These are phyloP conservation scores for Rhodotorula glutinis DNA, from an alignment of 1,284 basidiomycete genomes.

Conservation along the genomic window DNA sequence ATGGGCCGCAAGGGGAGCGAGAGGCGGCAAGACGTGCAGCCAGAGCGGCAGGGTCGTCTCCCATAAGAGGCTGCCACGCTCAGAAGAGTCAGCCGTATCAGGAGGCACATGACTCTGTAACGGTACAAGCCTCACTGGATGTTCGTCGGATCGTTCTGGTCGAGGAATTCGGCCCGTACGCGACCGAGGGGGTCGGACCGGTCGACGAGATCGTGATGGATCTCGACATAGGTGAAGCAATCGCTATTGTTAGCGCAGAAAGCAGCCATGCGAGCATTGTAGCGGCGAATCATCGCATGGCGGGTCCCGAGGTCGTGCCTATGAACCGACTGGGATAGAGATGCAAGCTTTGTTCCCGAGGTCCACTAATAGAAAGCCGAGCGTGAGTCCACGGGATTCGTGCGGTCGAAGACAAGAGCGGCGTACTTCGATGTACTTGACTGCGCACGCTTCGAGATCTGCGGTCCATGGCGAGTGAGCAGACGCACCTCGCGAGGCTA, in stretches of 20 bases:
- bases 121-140: conserved; percentile 20
- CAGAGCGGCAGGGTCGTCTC: conserved; percentile 21
- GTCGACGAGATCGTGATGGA: conserved; percentile 13
- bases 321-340: conserved; percentile 5
- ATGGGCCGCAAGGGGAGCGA: not conserved
- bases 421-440: conserved; percentile 28
- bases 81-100: not conserved
- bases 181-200: not conserved
- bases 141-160: conserved; percentile 24
- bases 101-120: too few relatives aligned
- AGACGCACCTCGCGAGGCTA: not conserved
- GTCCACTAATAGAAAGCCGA: too few relatives aligned
- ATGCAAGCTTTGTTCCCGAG: not conserved
- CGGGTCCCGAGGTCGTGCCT: conserved; percentile 26
- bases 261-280: conserved; percentile 15
- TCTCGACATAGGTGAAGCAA: conserved; percentile 23
- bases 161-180: conserved; percentile 8
- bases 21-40: conserved; percentile 14
- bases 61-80: conserved; percentile 20
- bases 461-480: not conserved
- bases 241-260: conserved; percentile 14
- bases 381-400: too few relatives aligned
- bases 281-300: conserved; percentile 9
- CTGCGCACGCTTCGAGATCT: conserved; percentile 19
- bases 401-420: too few relatives aligned